A percentile compares a stretch with the other conserved stretches of the same genome.
Conservation (phyloP, 2,329 filamentous ascomycete genomes). For the Pseudopyricularia cyperi region DNA sequence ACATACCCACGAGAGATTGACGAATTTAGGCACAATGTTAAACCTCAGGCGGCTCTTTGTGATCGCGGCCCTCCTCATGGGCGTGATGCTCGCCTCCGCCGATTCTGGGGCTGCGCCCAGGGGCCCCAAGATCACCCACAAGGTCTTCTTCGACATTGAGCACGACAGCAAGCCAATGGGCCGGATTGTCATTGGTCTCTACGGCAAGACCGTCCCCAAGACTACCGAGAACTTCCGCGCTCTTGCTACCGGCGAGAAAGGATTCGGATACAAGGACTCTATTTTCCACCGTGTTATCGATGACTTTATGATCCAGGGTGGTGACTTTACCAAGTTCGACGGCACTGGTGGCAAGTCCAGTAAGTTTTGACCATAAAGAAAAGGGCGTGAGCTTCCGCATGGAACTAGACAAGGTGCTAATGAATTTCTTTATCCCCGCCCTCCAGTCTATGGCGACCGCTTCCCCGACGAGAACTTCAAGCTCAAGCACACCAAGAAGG, state of each 20-base stretch:
- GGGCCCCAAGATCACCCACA: conserved; percentile 91
- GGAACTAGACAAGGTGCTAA: neutral
- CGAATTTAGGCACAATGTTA: conserved; percentile 42
- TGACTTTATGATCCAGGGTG: conserved; percentile 84
- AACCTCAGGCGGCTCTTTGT: conserved; percentile 57
- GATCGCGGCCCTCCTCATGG: conserved; percentile 63
- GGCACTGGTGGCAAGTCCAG: conserved; percentile 70
- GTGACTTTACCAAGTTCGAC: conserved; percentile 58
- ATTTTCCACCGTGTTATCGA: conserved; percentile 86
- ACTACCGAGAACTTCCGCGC: conserved; percentile 63
- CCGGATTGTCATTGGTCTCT: conserved; percentile 68
- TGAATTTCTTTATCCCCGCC: neutral
- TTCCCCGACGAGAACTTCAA: conserved; percentile 92
- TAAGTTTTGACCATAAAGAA: conserved; percentile 29
- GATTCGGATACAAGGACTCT: conserved; percentile 70
- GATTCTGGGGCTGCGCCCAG: conserved; percentile 62
- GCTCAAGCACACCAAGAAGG: conserved; percentile 81
- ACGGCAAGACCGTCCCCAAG: conserved; percentile 78
- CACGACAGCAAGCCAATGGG: conserved; percentile 64
- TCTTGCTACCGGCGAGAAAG: conserved; percentile 75
- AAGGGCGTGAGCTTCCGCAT: neutral
- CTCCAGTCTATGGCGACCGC: conserved; percentile 65
- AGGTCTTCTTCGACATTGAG: conserved; percentile 80
- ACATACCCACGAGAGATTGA: neutral
- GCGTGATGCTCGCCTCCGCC: conserved; percentile 62